A percentile compares a stretch with the other conserved stretches of the same genome.
Evolutionary conservation across 306 rosid species (phyloP).

Genomic region (Calophaca sinica): DNA sequence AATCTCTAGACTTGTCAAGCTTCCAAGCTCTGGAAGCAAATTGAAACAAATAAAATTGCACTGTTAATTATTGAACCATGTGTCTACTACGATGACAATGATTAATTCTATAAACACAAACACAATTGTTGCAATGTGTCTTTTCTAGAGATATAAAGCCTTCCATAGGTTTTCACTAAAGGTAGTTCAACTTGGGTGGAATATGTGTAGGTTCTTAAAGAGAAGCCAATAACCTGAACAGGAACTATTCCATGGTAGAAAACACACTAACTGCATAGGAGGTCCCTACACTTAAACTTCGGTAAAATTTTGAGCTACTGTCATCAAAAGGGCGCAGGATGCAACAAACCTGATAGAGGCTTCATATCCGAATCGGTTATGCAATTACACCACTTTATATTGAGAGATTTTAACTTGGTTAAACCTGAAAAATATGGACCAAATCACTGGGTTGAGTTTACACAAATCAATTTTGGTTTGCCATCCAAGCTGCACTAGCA

Average conservation of each 20-base stretch:
- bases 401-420: slow-evolving; percentile 83
- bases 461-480: slow-evolving; percentile 31
- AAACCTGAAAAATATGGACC: slow-evolving; percentile 65
- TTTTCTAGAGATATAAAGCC: slow-evolving; percentile 27
- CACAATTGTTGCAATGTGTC: background rate
- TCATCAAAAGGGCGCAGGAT: slow-evolving; percentile 33
- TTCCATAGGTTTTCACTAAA: background rate
- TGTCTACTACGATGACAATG: slow-evolving; percentile 8
- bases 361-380: slow-evolving; percentile 82
- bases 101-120: slow-evolving; percentile 40
- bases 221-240: slow-evolving; percentile 12
- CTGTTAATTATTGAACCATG: slow-evolving; percentile 36
- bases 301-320: slow-evolving; percentile 32
- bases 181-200: slow-evolving; percentile 10
- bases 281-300: slow-evolving; percentile 8
- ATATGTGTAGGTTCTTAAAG: slow-evolving; percentile 8
- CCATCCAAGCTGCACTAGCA: slow-evolving; percentile 9
- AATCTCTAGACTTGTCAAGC: slow-evolving; percentile 75
- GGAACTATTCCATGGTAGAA: slow-evolving; percentile 34
- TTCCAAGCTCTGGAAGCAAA: slow-evolving; percentile 74
- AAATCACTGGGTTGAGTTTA: slow-evolving; percentile 25
- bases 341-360: slow-evolving; percentile 75
- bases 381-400: slow-evolving; percentile 96
- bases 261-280: slow-evolving; percentile 11
- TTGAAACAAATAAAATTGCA: slow-evolving; percentile 38